Percentiles rank a stretch among this genome's conserved stretches.
Evolutionary conservation across 2,329 filamentous ascomycete genomes (phyloP).

Genomic region (Septoria petroselini): DNA sequence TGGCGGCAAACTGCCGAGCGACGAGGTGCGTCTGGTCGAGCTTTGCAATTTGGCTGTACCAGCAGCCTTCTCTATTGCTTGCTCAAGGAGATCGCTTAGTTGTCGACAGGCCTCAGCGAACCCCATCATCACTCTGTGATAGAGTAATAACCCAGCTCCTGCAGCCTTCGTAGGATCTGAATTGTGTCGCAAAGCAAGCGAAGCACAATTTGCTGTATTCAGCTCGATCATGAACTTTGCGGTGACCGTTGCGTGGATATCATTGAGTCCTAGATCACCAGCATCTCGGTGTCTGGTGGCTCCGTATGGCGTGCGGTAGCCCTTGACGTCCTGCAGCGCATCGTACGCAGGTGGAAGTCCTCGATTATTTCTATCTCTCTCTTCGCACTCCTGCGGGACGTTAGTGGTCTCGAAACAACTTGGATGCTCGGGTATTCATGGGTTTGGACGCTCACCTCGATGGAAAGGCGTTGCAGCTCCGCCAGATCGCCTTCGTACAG

Average conservation of each 20-base stretch:
- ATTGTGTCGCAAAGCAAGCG: conserved; percentile 7
- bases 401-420: too few species aligned
- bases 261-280: conserved; percentile 1
- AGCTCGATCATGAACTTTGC: conserved; percentile 7
- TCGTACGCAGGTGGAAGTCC: conserved; percentile 33
- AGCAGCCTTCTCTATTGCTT: not conserved
- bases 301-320: conserved; percentile 20
- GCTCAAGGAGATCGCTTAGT: not conserved
- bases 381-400: conserved; percentile 16
- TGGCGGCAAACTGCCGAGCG: not conserved
- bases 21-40: too few species aligned
- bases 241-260: not conserved
- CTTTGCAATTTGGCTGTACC: not conserved
- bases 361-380: conserved; percentile 2
- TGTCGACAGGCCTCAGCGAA: conserved; percentile 4
- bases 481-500: conserved; percentile 25
- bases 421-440: too few species aligned
- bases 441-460: conserved; percentile 2
- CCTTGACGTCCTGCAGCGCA: conserved; percentile 25
- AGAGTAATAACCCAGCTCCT: conserved; percentile 5
- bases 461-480: conserved; percentile 23
- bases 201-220: not conserved
- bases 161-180: not conserved
- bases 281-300: conserved; percentile 14
- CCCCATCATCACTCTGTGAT: conserved; percentile 5